Evolutionary conservation across 768 basidiomycete genomes (phyloP).

Genomic region (Sporobolomyces pararoseus): DNA sequence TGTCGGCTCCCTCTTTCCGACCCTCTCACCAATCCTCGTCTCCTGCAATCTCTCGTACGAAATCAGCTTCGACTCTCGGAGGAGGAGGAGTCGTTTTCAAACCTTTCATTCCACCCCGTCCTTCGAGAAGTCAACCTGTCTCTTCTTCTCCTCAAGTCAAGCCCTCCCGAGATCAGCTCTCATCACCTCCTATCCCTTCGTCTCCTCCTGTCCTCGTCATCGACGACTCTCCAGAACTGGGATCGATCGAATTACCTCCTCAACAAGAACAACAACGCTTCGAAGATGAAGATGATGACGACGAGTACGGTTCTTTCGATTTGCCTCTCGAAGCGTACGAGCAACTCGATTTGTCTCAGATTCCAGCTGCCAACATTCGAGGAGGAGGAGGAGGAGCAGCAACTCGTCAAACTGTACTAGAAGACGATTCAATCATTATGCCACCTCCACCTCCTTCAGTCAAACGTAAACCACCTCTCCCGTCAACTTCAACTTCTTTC

Average conservation of each 20-base stretch:
- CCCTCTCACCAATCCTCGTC: neutral
- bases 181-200: neutral
- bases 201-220: neutral
- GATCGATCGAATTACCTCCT: neutral
- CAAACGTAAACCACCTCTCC: neutral
- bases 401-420: neutral
- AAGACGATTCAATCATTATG: conserved; percentile 32
- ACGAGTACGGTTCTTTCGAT: conserved; percentile 29
- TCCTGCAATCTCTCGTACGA: neutral
- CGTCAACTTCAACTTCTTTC: too few species aligned
- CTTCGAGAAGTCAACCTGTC: neutral
- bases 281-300: conserved; percentile 9
- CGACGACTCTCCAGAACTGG: neutral
- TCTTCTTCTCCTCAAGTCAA: neutral
- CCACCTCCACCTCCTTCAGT: conserved; percentile 22
- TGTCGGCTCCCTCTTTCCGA: conserved; percentile 10
- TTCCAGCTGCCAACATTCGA: conserved; percentile 11
- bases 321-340: conserved; percentile 13
- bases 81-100: conserved; percentile 9
- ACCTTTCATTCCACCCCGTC: conserved; percentile 29
- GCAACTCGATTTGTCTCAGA: conserved; percentile 6
- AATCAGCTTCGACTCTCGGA: neutral
- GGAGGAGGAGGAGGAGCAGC: too few species aligned
- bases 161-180: too few species aligned
- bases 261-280: neutral